A percentile compares a stretch with the other conserved stretches of the same genome.
These are phyloP conservation scores for Panellus pusillus DNA, from an alignment of 768 basidiomycete genomes.

Conservation along the genomic window DNA sequence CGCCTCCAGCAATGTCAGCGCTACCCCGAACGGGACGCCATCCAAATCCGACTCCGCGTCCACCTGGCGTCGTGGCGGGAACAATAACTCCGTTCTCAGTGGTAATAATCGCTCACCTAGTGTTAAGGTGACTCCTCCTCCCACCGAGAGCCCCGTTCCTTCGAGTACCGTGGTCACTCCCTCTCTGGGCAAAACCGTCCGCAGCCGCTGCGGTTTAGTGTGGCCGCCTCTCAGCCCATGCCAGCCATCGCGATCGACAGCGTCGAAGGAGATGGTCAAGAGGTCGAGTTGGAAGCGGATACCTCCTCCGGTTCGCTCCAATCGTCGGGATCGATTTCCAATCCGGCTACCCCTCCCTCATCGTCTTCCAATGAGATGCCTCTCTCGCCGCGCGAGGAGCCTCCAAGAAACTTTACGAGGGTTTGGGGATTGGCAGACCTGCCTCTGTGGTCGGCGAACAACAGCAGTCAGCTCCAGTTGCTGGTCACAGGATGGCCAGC, in stretches of 20 bases:
- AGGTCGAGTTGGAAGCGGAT: constrained; percentile 59
- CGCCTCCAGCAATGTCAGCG: no score
- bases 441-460: constrained; percentile 46
- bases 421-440: constrained; percentile 80
- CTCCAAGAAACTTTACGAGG: constrained; percentile 84
- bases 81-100: constrained; percentile 68
- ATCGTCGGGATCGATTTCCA: constrained; percentile 49
- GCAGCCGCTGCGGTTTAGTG: constrained; percentile 64
- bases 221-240: constrained; percentile 49
- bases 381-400: constrained; percentile 85
- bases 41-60: constrained; percentile 80
- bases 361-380: constrained; percentile 60
- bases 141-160: constrained; percentile 52
- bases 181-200: constrained; percentile 50
- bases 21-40: constrained; percentile 35
- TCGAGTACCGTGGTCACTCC: constrained; percentile 43
- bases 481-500: constrained; percentile 61
- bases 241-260: constrained; percentile 60
- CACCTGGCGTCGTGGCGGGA: constrained; percentile 80
- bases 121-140: constrained; percentile 75
- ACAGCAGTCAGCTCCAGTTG: constrained; percentile 36
- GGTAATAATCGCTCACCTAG: constrained; percentile 63
- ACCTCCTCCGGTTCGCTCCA: constrained; percentile 56
- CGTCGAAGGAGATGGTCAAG: constrained; percentile 49
- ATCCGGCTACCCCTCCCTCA: constrained; percentile 78